Evolutionary conservation across 257 asterid species (phyloP), one percentile per base, ranked within the genome.

Genomic region (Linaria vulgaris): DNA sequence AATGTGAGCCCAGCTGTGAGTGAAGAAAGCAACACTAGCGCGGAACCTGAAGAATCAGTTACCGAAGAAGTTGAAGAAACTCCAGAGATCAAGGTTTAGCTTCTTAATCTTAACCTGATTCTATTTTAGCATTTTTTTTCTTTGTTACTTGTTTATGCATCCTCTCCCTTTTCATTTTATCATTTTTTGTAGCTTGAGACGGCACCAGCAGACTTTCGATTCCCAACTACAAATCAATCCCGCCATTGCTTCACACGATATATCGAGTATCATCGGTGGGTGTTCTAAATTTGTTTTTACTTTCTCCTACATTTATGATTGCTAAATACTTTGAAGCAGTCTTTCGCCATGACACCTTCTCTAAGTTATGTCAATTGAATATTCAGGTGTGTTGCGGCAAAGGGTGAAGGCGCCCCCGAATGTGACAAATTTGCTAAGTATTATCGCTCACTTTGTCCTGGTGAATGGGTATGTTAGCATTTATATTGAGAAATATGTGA

Each of bases 171-270:
- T 54, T n/a, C 44, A 49, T 57, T 5, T 12, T 21, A 34, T 22
- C 37, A 20, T 63, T 59, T 41, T 61, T 56, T 51, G 63, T 83
- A 91, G 98, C 85, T 91, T 27, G 98, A 91, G 85, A 88, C 96
- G 16, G 96, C 98, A 37, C 98, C 96, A 6, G 98, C 96, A 39
- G 96, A 91, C 72, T 91, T 84, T 70, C 98, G 98, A 55, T 91
- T 91, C 76, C 98, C 98, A 19, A 91, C 98, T 22, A 91, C 98
- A 43, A 91, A 91, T 77, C 96, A 91, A 84, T 78, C 92, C 38
- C 85, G 98, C 74, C 98, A 91, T 69, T 91, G 98, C 88, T 91
- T 91, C 79, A 88, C 98, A 59, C 78, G 96, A 74, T 91, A 91
- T 69, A 78, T 91, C 4, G 98, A 91, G 73, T 91, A 81, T 79